These are phyloP conservation scores for Fistulinella cinereoalba DNA, from an alignment of 1,284 basidiomycete species.

Conservation along the genomic window DNA sequence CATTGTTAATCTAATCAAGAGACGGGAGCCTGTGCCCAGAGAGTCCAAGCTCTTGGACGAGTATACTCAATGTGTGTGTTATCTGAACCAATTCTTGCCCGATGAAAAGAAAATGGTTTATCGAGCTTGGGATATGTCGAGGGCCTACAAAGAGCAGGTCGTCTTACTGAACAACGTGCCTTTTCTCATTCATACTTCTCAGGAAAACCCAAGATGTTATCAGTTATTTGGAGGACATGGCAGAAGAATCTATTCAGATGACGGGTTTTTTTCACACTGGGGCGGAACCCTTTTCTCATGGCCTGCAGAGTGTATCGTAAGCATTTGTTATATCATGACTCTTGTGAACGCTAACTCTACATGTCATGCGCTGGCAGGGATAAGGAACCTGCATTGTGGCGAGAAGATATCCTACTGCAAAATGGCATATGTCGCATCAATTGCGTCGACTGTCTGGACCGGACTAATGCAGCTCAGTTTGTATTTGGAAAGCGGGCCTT, in stretches of 20 bases:
- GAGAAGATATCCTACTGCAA: conserved; percentile 77
- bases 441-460: conserved; percentile 95
- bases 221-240: conserved; percentile 92
- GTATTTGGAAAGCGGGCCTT: conserved; percentile 96
- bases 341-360: background rate
- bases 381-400: conserved; percentile 39
- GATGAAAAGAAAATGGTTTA: conserved; percentile 85
- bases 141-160: conserved; percentile 81
- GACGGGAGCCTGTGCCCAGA: conserved; percentile 74
- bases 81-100: conserved; percentile 95
- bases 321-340: conserved; percentile 1
- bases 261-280: conserved; percentile 95
- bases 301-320: conserved; percentile 47
- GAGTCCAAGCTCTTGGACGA: conserved; percentile 94
- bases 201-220: conserved; percentile 97
- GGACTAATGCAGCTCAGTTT: conserved; percentile 97
- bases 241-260: conserved; percentile 88
- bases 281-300: conserved; percentile 72
- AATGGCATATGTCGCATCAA: conserved; percentile 90
- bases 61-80: conserved; percentile 89
- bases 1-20: conserved; percentile 96
- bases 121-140: conserved; percentile 95
- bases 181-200: background rate
- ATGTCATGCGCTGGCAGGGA: conserved; percentile 11
- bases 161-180: background rate